These are phyloP conservation scores for Heritiera littoralis DNA, from an alignment of 345 rosid species.

Conservation along the genomic window DNA sequence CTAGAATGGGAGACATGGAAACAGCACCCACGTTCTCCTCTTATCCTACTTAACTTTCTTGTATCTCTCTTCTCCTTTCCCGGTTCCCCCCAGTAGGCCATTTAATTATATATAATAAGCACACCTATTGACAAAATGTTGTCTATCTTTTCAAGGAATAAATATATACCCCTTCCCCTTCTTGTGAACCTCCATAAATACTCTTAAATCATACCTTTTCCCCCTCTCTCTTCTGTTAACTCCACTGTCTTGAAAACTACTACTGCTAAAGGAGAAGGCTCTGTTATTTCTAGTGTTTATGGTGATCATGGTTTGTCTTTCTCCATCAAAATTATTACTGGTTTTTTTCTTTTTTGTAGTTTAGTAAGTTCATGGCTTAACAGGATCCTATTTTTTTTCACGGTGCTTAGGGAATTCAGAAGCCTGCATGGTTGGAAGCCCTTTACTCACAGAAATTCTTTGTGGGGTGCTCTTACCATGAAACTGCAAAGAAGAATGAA, in stretches of 20 bases:
- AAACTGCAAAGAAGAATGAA: constrained; percentile 84
- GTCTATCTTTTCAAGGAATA: constrained; percentile 52
- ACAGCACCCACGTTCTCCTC: constrained; percentile 90
- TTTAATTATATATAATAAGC: constrained; percentile 13
- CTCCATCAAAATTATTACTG: not conserved
- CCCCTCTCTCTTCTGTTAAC: constrained; percentile 28
- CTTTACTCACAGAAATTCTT: constrained; percentile 83
- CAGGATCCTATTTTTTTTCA: not conserved
- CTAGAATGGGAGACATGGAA: constrained; percentile 75
- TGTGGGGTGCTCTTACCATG: constrained; percentile 71
- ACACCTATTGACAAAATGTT: constrained; percentile 32
- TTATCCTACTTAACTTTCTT: constrained; percentile 36
- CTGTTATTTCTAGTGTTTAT: constrained; percentile 24
- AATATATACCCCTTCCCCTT: constrained; percentile 43
- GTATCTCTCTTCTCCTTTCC: constrained; percentile 21
- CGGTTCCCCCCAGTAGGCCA: constrained; percentile 19
- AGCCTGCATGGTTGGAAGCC: constrained; percentile 95
- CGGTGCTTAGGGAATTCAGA: constrained; percentile 59
- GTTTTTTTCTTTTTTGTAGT: not conserved
- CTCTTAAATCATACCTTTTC: constrained; percentile 40
- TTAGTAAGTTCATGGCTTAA: not conserved
- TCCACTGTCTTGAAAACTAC: constrained; percentile 30
- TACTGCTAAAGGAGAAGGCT: constrained; percentile 19
- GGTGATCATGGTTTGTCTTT: constrained; percentile 58
- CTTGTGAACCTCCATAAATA: constrained; percentile 69